phyloP scores from a whole-genome alignment of 352 stramenopile genomes.

The Phytophthora litchii region DNA sequence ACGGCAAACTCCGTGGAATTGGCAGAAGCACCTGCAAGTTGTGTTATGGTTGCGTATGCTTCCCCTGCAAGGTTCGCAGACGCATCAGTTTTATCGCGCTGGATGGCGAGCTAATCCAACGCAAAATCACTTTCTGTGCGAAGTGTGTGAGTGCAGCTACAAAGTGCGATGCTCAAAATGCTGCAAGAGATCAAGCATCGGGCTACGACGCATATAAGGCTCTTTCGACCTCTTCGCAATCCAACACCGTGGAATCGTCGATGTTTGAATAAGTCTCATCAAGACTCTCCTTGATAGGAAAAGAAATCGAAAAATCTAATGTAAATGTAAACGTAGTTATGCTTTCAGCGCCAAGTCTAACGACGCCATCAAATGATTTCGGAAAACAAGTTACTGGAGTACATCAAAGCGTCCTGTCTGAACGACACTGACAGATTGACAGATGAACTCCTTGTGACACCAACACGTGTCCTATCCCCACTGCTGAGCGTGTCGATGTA shows the following conservation, averaged over 20 bases:
- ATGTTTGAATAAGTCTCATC: constrained; percentile 3
- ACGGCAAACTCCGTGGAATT: constrained; percentile 12
- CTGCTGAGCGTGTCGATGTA: too few relatives aligned
- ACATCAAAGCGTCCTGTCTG: too few relatives aligned
- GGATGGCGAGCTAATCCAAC: constrained; percentile 32
- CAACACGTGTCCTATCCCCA: too few relatives aligned
- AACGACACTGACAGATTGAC: too few relatives aligned
- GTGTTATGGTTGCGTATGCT: constrained; percentile 34
- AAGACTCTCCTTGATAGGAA: too few relatives aligned
- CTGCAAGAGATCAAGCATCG: constrained; percentile 21
- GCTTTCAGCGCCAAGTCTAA: too few relatives aligned
- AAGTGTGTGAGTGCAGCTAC: constrained; percentile 40
- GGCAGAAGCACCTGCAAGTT: constrained; percentile 32
- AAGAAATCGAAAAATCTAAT: too few relatives aligned
- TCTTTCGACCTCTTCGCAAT: constrained; percentile 21
- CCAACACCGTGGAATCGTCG: constrained; percentile 14
- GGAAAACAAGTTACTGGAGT: too few relatives aligned
- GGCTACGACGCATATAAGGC: constrained; percentile 29
- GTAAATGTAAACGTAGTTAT: too few relatives aligned
- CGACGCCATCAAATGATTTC: too few relatives aligned
- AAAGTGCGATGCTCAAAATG: constrained; percentile 25
- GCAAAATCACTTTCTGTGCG: constrained; percentile 39
- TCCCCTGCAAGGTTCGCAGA: constrained; percentile 30
- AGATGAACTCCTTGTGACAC: too few relatives aligned
- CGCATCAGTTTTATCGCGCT: constrained; percentile 38